Evolutionary conservation across 257 asterid species (phyloP), one percentile per base, ranked within the genome.

Genomic region (Solanum microdontum): DNA sequence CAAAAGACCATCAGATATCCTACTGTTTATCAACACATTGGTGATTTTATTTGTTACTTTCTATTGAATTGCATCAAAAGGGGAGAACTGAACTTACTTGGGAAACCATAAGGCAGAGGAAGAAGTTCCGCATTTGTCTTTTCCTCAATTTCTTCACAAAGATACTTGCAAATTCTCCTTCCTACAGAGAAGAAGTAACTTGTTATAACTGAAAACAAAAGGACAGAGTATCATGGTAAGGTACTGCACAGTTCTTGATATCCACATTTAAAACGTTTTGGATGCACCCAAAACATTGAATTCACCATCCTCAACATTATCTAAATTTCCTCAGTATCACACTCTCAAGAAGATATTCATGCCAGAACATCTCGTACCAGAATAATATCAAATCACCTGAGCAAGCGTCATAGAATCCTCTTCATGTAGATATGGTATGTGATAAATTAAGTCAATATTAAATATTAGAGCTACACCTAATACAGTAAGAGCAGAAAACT

Each of bases 21-120:
- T 45, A 28, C 37, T 80, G 64, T 75, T 37, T 8, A 45, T 80
- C 66, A 45, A 45, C 40, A 80, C 26, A 48, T 80, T 45, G 19
- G 28, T 17, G 68, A 6, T 9, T 80, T 80, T 43, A 43, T 6
- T 48, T 45, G 84, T 80, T 45, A 80, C 83, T 85, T 85, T 43
- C 69, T 43, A 48, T 13, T 45, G 88, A 34, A 36, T 60, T 86
- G 17, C 83, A 55, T 32, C 66, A 76, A 86, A 75, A 48, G 62
- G 26, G 83, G 86, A 69, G 86, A 40, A 34, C 23, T 30, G 39
- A 45, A 79, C 93, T 89, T 93, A 97, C 98, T 92, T 97, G 99
- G 85, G 99, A 97, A 91, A 97, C 97, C 99, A 96, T 94, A 90
- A 97, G 99, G 91, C 98, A 95, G 45, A 95, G 89, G 89, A 93